These are phyloP conservation scores for Xylaria longipes DNA, from an alignment of 495 filamentous ascomycete genomes.

Conservation along the genomic window DNA sequence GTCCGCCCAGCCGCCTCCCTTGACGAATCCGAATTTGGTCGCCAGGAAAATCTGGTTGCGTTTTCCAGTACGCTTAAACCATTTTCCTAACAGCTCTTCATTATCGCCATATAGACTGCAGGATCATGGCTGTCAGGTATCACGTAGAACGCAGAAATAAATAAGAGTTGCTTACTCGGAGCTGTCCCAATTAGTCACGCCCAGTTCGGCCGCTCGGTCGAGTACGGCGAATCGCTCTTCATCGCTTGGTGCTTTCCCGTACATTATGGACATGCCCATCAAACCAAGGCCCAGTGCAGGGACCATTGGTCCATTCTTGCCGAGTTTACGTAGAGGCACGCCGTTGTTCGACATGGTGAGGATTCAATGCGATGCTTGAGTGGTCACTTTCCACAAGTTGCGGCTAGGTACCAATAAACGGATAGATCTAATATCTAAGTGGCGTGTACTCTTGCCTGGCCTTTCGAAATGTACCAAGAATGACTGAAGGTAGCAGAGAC, in stretches of 20 bases:
- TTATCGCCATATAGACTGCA: conserved; percentile 47
- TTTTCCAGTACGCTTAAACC: conserved; percentile 59
- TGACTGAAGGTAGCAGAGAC: too few relatives aligned
- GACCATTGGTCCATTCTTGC: conserved; percentile 55
- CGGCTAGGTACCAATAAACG: too few relatives aligned
- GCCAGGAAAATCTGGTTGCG: conserved; percentile 60
- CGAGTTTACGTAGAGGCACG: conserved; percentile 39
- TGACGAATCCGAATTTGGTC: conserved; percentile 58
- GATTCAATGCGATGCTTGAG: neutral
- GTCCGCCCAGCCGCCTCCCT: neutral
- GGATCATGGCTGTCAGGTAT: neutral
- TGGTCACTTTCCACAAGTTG: too few relatives aligned
- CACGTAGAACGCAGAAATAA: conserved; percentile 33
- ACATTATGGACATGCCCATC: conserved; percentile 52
- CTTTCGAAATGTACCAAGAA: too few relatives aligned
- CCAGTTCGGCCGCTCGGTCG: conserved; percentile 59
- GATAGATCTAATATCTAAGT: too few relatives aligned
- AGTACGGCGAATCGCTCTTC: conserved; percentile 57
- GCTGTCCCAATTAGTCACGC: conserved; percentile 63
- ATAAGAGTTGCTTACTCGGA: conserved; percentile 27
- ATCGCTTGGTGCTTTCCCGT: conserved; percentile 47
- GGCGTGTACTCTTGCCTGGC: too few relatives aligned
- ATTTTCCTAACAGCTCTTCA: conserved; percentile 58
- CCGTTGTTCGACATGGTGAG: conserved; percentile 25
- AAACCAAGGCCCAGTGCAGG: conserved; percentile 57